A percentile compares a stretch with the other conserved stretches of the same genome.
Conservation (phyloP, 2,329 filamentous ascomycete species). For the Xylariaceae sp. region DNA sequence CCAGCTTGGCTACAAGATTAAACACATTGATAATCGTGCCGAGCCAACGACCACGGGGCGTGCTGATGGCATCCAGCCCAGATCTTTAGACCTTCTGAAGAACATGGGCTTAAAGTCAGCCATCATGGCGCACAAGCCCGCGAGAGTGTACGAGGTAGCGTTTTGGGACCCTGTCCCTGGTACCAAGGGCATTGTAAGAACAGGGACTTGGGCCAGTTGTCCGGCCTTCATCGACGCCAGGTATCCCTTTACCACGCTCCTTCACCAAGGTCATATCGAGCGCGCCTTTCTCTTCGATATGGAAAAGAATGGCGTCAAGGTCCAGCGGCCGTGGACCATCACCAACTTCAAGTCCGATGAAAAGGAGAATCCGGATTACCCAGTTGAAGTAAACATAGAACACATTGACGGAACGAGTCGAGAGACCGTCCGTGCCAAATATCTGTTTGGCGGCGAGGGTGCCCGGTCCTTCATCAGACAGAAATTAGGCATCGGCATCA, state of each 20-base stretch:
- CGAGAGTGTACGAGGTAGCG: constrained; percentile 74
- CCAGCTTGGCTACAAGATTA: constrained; percentile 91
- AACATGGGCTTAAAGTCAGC: constrained; percentile 86
- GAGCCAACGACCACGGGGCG: constrained; percentile 81
- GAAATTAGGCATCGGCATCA: constrained; percentile 64
- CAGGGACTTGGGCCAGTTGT: constrained; percentile 78
- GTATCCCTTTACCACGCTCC: constrained; percentile 64
- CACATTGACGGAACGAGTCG: constrained; percentile 66
- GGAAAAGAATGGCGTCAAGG: constrained; percentile 51
- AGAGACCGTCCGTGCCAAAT: constrained; percentile 65
- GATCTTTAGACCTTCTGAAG: constrained; percentile 77
- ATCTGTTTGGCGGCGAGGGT: constrained; percentile 67
- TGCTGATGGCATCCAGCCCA: constrained; percentile 86
- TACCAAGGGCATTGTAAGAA: constrained; percentile 55
- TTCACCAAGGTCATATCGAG: constrained; percentile 69
- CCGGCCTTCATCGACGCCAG: constrained; percentile 73
- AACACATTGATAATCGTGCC: constrained; percentile 86
- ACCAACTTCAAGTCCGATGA: constrained; percentile 56
- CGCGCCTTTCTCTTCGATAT: constrained; percentile 63
- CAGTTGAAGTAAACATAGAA: constrained; percentile 71
- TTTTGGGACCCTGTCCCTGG: constrained; percentile 63
- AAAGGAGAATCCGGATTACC: constrained; percentile 57
- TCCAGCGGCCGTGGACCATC: constrained; percentile 63
- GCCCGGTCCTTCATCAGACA: constrained; percentile 61
- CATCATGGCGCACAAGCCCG: constrained; percentile 83